These are phyloP conservation scores for carrot (Daucus carota) DNA, from an alignment of 129 eudicot species.

Conservation along the genomic window DNA sequence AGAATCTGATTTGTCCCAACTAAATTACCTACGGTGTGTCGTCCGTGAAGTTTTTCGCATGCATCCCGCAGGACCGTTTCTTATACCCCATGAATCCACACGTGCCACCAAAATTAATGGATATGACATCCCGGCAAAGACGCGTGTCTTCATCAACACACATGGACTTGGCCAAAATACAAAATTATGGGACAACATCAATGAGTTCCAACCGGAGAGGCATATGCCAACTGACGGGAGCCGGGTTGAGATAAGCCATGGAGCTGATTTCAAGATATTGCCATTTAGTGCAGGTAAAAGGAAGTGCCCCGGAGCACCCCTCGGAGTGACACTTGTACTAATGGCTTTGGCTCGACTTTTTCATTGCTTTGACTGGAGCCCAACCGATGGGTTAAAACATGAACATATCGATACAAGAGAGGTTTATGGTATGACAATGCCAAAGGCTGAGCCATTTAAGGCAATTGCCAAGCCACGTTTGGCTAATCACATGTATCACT, in stretches of 20 bases:
- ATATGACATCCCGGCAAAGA: slow-evolving; percentile 67
- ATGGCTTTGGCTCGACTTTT: slow-evolving; percentile 86
- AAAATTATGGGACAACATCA: slow-evolving; percentile 58
- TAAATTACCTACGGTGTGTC: slow-evolving; percentile 82
- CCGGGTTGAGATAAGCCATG: slow-evolving; percentile 94
- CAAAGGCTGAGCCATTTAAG: slow-evolving; percentile 62
- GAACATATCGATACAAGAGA: slow-evolving; percentile 72
- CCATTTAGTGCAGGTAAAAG: slow-evolving; percentile 95
- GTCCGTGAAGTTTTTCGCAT: slow-evolving; percentile 87
- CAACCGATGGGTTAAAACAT: slow-evolving; percentile 49
- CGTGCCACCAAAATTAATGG: slow-evolving; percentile 78
- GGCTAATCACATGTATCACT: slow-evolving; percentile 26
- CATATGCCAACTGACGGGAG: slow-evolving; percentile 50
- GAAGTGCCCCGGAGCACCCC: slow-evolving; percentile 96
- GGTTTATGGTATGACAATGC: slow-evolving; percentile 96
- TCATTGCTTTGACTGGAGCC: slow-evolving; percentile 82
- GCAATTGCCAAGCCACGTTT: slow-evolving; percentile 72
- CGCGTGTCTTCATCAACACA: slow-evolving; percentile 96
- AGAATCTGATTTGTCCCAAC: slow-evolving; percentile 64
- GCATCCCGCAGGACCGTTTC: slow-evolving; percentile 98
- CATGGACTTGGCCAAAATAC: slow-evolving; percentile 78
- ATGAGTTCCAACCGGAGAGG: slow-evolving; percentile 78
- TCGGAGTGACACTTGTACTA: slow-evolving; percentile 75
- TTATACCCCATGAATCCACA: slow-evolving; percentile 84
- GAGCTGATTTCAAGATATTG: slow-evolving; percentile 78